A percentile compares a stretch with the other conserved stretches of the same genome.
These are phyloP conservation scores for Houttuynia cordata DNA, from an alignment of 164 flowering plant species.

Conservation along the genomic window DNA sequence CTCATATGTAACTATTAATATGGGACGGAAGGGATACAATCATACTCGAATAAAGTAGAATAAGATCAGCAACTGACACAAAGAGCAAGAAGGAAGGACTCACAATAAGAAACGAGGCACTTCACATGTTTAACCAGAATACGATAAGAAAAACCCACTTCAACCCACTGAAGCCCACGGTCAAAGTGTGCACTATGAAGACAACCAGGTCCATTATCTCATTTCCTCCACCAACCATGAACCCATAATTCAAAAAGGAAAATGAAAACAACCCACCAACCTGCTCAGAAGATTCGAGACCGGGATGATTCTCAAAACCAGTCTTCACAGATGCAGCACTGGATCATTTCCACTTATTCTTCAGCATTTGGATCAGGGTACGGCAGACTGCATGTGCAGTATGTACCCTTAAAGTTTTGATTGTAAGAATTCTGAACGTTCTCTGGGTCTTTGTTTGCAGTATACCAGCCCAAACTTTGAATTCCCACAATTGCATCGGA, in stretches of 20 bases:
- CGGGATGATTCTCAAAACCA: constrained; percentile 93
- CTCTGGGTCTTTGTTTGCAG: constrained; percentile 64
- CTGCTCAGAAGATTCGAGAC: constrained; percentile 60
- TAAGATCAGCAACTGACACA: too few species aligned
- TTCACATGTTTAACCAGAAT: too few species aligned
- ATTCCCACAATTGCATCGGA: constrained; percentile 97
- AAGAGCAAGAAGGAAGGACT: too few species aligned
- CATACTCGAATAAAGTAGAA: too few species aligned
- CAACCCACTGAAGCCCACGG: too few species aligned
- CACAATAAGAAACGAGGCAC: too few species aligned
- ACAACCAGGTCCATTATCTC: too few species aligned
- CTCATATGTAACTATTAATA: too few species aligned
- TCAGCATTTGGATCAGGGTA: constrained; percentile 92
- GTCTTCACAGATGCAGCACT: constrained; percentile 94
- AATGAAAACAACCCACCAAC: constrained; percentile 18
- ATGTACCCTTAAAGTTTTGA: constrained; percentile 87
- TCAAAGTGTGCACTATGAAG: too few species aligned
- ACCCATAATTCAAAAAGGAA: background rate
- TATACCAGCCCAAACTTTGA: constrained; percentile 81
- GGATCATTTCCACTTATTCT: constrained; percentile 95
- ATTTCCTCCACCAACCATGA: background rate
- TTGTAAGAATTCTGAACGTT: constrained; percentile 69
- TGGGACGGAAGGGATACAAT: too few species aligned
- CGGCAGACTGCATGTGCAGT: constrained; percentile 79
- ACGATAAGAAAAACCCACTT: too few species aligned